Evolutionary conservation across 371 early-diverging fungal species (phyloP).

Genomic region (Rhizopus stolonifer): DNA sequence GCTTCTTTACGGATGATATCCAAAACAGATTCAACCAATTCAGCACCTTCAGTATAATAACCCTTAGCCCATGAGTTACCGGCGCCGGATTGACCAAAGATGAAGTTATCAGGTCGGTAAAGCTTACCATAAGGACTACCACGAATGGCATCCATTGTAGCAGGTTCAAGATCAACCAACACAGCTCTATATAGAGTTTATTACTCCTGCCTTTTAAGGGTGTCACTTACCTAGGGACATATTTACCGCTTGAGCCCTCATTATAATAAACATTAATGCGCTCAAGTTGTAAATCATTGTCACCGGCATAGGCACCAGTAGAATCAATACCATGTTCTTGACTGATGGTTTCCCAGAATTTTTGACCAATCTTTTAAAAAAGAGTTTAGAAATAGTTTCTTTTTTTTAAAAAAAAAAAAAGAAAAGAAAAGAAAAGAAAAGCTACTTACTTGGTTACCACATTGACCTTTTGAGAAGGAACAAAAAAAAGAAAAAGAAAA

Average conservation of each 20-base stretch:
- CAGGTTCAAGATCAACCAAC: conserved; percentile 98
- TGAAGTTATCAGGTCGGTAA: conserved; percentile 87
- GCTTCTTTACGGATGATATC: conserved; percentile 86
- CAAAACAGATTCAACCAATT: conserved; percentile 79
- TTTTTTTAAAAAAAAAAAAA: neutral
- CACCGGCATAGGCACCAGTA: conserved; percentile 72
- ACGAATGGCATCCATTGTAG: conserved; percentile 96
- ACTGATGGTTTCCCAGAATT: conserved; percentile 91
- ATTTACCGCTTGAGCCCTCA: conserved; percentile 80
- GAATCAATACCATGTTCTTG: conserved; percentile 84
- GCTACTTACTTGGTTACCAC: conserved; percentile 74
- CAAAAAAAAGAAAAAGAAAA: neutral
- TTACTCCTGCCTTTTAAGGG: neutral
- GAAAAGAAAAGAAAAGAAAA: too few relatives aligned
- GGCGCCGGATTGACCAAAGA: conserved; percentile 84
- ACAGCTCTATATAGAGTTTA: conserved; percentile 76
- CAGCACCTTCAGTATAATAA: conserved; percentile 91
- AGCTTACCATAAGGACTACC: conserved; percentile 68
- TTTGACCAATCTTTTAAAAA: conserved; percentile 62
- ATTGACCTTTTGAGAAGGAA: conserved; percentile 57
- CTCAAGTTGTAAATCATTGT: conserved; percentile 89
- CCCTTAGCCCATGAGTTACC: conserved; percentile 95
- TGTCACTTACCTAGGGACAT: conserved; percentile 61
- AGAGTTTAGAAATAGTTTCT: neutral
- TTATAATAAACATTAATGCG: conserved; percentile 98